Evolutionary conservation across 768 basidiomycete species (phyloP).

Genomic region (Sporobolomyces roseus): DNA sequence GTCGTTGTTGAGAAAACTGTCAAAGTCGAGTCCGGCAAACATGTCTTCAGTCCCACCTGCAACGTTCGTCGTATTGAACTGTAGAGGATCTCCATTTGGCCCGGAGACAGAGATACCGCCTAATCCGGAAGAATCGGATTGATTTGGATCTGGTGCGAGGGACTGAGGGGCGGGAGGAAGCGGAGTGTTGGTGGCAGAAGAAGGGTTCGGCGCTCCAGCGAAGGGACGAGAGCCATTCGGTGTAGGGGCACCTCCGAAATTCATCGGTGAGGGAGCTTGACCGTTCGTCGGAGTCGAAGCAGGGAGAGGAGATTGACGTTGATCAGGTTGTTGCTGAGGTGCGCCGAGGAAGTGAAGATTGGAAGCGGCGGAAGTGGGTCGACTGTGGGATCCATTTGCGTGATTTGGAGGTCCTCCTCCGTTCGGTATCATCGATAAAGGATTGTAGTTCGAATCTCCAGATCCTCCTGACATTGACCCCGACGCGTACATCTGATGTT

Average conservation of each 20-base stretch:
- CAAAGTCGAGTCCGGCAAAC: slow-evolving; percentile 32
- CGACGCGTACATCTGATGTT: slow-evolving; percentile 1
- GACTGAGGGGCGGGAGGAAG: slow-evolving; percentile 1
- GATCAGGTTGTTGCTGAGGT: not conserved
- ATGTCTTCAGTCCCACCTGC: slow-evolving; percentile 16
- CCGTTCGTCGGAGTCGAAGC: slow-evolving; percentile 5
- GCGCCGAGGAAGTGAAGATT: slow-evolving; percentile 33
- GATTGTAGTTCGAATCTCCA: slow-evolving; percentile 4
- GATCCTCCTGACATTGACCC: not conserved
- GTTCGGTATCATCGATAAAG: not conserved
- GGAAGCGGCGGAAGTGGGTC: slow-evolving; percentile 33
- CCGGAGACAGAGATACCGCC: slow-evolving; percentile 6
- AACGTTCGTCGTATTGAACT: slow-evolving; percentile 11
- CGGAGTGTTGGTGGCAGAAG: slow-evolving; percentile 5
- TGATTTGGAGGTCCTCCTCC: not conserved
- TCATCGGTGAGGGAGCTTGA: slow-evolving; percentile 13
- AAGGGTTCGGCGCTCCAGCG: slow-evolving; percentile 18
- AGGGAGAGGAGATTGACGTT: slow-evolving; percentile 4
- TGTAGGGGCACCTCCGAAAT: slow-evolving; percentile 5
- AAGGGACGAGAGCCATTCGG: slow-evolving; percentile 21
- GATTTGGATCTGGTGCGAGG: not conserved
- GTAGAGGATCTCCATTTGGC: not conserved
- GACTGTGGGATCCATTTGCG: slow-evolving; percentile 28
- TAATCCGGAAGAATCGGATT: not conserved
- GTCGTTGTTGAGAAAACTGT: slow-evolving; percentile 32